These are phyloP conservation scores for Ophiostoma sp. DNA, from an alignment of 2,329 filamentous ascomycete genomes.

Conservation along the genomic window DNA sequence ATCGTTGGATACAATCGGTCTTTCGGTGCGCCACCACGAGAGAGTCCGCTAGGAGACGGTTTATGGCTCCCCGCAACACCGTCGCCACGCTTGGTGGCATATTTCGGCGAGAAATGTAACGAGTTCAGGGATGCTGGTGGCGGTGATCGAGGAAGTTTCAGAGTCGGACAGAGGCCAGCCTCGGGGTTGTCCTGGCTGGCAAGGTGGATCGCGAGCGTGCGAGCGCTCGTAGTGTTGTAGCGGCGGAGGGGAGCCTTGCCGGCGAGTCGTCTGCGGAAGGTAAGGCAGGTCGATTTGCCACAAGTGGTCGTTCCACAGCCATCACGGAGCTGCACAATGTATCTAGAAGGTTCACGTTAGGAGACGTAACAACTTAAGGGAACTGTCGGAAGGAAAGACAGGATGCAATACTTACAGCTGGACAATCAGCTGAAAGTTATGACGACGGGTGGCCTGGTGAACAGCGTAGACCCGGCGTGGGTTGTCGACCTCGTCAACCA, in stretches of 20 bases:
- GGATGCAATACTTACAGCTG: constrained; percentile 56
- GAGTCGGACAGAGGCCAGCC: constrained; percentile 62
- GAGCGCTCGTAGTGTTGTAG: constrained; percentile 79
- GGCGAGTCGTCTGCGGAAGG: constrained; percentile 67
- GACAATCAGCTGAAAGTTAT: constrained; percentile 66
- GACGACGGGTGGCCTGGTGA: constrained; percentile 60
- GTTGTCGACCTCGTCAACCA: constrained; percentile 60
- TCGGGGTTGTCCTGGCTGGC: constrained; percentile 79
- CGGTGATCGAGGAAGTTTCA: constrained; percentile 44
- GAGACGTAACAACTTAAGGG: neutral
- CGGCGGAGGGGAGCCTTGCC: constrained; percentile 69
- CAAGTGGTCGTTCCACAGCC: constrained; percentile 73
- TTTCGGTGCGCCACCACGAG: constrained; percentile 20
- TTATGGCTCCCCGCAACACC: constrained; percentile 25
- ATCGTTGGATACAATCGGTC: neutral
- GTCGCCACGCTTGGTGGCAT: constrained; percentile 30
- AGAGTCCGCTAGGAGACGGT: constrained; percentile 14
- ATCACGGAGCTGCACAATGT: constrained; percentile 76
- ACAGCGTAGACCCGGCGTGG: constrained; percentile 62
- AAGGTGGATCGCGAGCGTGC: constrained; percentile 76
- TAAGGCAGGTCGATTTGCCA: constrained; percentile 76
- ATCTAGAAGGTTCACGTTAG: constrained; percentile 51
- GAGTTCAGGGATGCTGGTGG: constrained; percentile 49
- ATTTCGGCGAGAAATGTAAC: constrained; percentile 47
- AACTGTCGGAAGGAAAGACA: constrained; percentile 21